These are phyloP conservation scores for Echites panduratus DNA, from an alignment of 257 asterid species.

Conservation along the genomic window DNA sequence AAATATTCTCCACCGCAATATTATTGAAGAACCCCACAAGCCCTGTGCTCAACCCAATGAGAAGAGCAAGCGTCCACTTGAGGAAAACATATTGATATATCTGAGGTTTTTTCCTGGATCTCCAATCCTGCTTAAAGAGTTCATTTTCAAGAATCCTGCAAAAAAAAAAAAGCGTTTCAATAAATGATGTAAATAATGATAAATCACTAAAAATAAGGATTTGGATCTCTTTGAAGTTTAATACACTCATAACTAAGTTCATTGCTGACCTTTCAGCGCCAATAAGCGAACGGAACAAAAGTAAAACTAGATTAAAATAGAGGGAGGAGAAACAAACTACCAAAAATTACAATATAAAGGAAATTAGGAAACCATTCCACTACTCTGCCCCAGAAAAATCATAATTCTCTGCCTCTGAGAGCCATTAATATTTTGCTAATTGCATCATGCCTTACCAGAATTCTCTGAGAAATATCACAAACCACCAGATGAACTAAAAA, in stretches of 20 bases:
- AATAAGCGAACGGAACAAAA: not conserved
- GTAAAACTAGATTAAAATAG: too few relatives aligned
- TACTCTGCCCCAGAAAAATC: not conserved
- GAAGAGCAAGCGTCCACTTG: conserved; percentile 93
- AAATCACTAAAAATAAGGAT: not conserved
- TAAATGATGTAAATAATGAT: too few relatives aligned
- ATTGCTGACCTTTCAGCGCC: not conserved
- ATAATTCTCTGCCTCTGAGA: not conserved
- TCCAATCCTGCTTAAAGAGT: conserved; percentile 93
- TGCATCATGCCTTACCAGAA: not conserved
- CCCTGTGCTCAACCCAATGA: conserved; percentile 75
- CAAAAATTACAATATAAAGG: not conserved
- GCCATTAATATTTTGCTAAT: not conserved
- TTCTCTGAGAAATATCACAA: not conserved
- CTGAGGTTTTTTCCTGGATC: conserved; percentile 69
- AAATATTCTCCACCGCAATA: conserved; percentile 86
- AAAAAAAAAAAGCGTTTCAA: conserved; percentile 12
- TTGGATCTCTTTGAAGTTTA: not conserved
- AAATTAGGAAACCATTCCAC: not conserved
- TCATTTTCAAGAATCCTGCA: conserved; percentile 90
- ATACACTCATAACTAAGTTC: not conserved
- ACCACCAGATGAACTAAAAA: not conserved
- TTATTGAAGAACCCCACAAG: conserved; percentile 80
- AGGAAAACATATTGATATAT: conserved; percentile 75
- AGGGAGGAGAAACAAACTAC: not conserved